Evolutionary conservation across 208 protist species (phyloP), one percentile per base, ranked within the genome.

Genomic region (Vickermania spadyakhi): DNA sequence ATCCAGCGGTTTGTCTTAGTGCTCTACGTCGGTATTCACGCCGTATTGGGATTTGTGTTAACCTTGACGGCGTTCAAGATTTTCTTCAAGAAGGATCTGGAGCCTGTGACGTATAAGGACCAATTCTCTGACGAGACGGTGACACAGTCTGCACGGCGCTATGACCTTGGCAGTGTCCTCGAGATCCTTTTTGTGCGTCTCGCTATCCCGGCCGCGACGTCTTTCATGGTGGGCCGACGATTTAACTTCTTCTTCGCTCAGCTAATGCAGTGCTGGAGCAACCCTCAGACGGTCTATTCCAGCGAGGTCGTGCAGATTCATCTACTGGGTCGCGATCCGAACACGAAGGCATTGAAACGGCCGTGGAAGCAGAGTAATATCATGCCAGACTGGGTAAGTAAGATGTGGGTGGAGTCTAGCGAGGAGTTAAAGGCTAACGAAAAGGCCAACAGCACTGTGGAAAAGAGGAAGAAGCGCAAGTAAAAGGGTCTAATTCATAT

Each of bases 251-350:
- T 73, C 4, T 84, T 90, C 53, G 81, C 86, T n/a, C 73, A 93
- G 28, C 59, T 96, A n/a, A 55, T 93, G 21, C 89, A 96, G 76
- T 84, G 78, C 61, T 28, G 91, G 25, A 86, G 69, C 60, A 93
- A 93, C 72, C 86, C 89, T 13, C 68, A 74, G 51, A 64, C 66
- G 3, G 18, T 93, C 2, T 96, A 78, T 54, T 53, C 76, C 31
- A 77, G 60, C 4, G 75, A 83, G 62, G 68, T 96, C 36, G 79
- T 82, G 49, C 76, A 79, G 58, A 60, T 93, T 2, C 75, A 96
- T 70, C 52, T 89, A 41, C 65, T 66, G 22, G 60, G 70, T 11
- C 36, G 36, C 7, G 51, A 78, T 28, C 51, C 53, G 51, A 80
- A 70, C 31, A 77, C 81, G 63, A 70, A 70, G 22, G 62, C 62